Evolutionary conservation across 208 protist species (phyloP), one percentile per base, ranked within the genome.

Genomic region (Novymonas esmeraldas): DNA sequence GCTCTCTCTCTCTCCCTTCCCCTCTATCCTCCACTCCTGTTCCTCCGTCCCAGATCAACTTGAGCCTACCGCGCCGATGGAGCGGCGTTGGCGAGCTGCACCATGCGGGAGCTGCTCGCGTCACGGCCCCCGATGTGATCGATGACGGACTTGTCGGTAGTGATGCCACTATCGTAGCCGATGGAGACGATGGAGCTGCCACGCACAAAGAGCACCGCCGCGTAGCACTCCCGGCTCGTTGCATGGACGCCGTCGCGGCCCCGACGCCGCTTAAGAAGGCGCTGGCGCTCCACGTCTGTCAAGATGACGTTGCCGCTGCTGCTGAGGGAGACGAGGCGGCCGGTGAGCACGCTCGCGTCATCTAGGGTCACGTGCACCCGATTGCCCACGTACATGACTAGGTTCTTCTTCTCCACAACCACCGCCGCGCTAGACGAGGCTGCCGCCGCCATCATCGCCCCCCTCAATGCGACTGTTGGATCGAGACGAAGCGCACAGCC

Each of bases 241-340:
- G 51, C 68, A 18, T 80, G 45, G 18, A 62, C 55, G n/a, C 55
- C 49, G 45, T 76, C 48, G 3, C 66, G 45, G 63, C 16, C 51
- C 36, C 65, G 44, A 26, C 72, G 56, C 49, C 48, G 81, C 77
- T 87, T 90, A 10, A 83, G 51, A 29, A 76, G 63, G 20, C 73
- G 64, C 45, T 88, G 74, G 7, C 90, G 87, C 67, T 94, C 87
- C 22, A 76, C 79, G 31, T 93, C 86, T 5, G 88, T 90, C 6
- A 96, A 67, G 45, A 96, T 76, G n/a, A 94, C 48, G 42, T 93
- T 96, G 38, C 79, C 82, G 6, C 55, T 76, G n/a, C 55, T 59
- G 59, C 84, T 84, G 6, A 94, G 65, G 6, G 88, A 94, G 26
- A 93, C 79, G 20, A 96, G 81, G 9, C 88, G 81, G 24, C 91